Percentiles rank a stretch among this genome's conserved stretches.
Conservation (phyloP, 371 early-diverging fungal genomes). For the Choanephora cucurbitarum region DNA sequence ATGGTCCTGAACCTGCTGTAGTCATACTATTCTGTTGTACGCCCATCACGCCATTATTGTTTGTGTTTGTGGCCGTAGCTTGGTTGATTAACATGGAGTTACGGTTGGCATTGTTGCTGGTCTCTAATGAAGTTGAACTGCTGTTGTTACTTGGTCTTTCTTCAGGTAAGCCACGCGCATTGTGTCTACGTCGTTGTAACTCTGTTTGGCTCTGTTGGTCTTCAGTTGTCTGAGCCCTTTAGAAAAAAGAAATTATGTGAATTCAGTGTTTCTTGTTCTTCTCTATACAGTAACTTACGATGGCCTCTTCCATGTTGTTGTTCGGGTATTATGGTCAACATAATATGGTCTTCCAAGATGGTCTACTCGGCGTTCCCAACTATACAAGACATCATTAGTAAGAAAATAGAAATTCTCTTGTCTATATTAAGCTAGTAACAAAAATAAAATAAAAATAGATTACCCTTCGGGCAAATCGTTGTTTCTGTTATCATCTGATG, state of each 20-base stretch:
- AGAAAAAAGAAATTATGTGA: too few relatives aligned
- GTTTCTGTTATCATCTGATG: conserved; percentile 23
- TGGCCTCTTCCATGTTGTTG: conserved; percentile 76
- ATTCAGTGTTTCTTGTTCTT: too few relatives aligned
- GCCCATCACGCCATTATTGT: conserved; percentile 5
- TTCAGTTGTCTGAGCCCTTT: conserved; percentile 46
- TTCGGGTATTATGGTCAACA: conserved; percentile 71
- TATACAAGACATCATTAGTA: conserved; percentile 26
- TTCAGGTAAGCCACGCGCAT: conserved; percentile 81
- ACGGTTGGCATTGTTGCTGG: conserved; percentile 27
- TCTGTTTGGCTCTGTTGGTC: conserved; percentile 64
- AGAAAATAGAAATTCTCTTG: neutral
- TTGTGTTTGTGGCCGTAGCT: conserved; percentile 24
- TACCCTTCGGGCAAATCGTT: conserved; percentile 76
- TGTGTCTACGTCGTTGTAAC: conserved; percentile 73
- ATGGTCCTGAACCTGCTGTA: conserved; percentile 72
- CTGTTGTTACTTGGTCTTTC: conserved; percentile 35
- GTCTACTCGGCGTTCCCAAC: conserved; percentile 76
- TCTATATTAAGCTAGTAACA: neutral
- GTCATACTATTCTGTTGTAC: conserved; percentile 50
- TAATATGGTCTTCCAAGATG: conserved; percentile 71
- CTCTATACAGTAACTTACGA: too few relatives aligned
- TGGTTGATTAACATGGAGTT: neutral
- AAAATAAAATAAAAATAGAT: neutral
- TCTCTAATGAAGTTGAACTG: conserved; percentile 28